Base-by-base conservation (phyloP, 371 early-diverging fungal genomes). In the Syncephalastrum contaminatum region DNA sequence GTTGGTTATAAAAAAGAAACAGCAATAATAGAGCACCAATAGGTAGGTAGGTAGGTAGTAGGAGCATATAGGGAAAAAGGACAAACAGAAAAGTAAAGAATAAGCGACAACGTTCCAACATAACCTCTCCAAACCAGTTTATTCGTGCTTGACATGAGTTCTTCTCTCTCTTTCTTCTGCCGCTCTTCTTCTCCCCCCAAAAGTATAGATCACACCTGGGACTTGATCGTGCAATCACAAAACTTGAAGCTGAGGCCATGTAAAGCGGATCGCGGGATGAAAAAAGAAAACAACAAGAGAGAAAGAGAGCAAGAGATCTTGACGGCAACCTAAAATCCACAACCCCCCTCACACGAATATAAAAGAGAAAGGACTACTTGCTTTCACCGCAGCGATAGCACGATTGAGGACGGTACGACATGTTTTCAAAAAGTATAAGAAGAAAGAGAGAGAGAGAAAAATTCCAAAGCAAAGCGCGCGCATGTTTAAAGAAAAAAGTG, bases 361-460 rank as follows among this genome's bases (percentile, higher is more conserved):
- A 63, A 52, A 67, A 41, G 52, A 50, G 57, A 47, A 53, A 30
- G 44, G 46, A 56, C 54, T 69, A 77, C 77, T 73, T 66, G 64
- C 77, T 55, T 77, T 77, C 74, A 65, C 77, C 77, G 64, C 77
- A 77, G 63, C 72, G 73, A 65, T 72, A 77, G 62, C 77, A 62
- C 69, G 47, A 46, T 24, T 47, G 58, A 59, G 58, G 43, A 73
- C 70, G 69, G 66, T 59, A 73, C 64, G 77, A 73, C 77, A 73
- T 73, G 53, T 51, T 52, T 51, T 45, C 20, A 25, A 43, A 41
- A 21, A 18, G 48, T 24, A 56, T n/a, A 52, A 27, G 41, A 39
- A 39, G 12, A 58, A 43, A 42, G 48, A 42, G 47, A 21, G 54
- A 54, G 51, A 42, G 51, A 51, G 16, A 48, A 46, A 51, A 62